phyloP scores from a whole-genome alignment of 1,139 yeast species.

The Yamadazyma sp. region DNA sequence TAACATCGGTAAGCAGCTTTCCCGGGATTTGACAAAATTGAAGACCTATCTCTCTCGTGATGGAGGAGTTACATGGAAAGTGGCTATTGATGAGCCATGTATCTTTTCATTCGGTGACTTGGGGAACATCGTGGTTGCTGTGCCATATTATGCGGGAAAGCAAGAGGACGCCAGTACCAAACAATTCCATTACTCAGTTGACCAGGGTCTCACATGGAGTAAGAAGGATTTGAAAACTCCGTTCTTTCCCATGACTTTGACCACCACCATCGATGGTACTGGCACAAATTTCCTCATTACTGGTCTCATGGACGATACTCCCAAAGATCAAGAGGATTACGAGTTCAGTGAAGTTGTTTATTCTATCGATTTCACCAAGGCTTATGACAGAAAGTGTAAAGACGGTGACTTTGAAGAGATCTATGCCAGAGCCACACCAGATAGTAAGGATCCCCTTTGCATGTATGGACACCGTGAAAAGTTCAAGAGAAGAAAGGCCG shows the following conservation, averaged over 20 bases:
- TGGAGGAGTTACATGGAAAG: conserved; percentile 74
- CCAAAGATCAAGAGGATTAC: conserved; percentile 13
- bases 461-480: conserved; percentile 72
- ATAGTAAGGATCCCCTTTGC: conserved; percentile 57
- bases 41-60: conserved; percentile 70
- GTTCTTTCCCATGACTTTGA: conserved; percentile 45
- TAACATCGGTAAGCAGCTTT: conserved; percentile 40
- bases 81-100: conserved; percentile 55
- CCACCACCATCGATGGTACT: conserved; percentile 75
- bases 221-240: conserved; percentile 48
- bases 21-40: conserved; percentile 23
- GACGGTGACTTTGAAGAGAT: conserved; percentile 67
- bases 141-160: conserved; percentile 34
- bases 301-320: conserved; percentile 38
- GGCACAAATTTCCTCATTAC: conserved; percentile 58
- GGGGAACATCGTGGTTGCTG: conserved; percentile 73
- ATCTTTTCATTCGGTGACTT: conserved; percentile 72
- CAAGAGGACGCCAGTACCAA: conserved; percentile 19
- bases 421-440: conserved; percentile 54
- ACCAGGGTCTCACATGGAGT: conserved; percentile 73
- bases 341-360: conserved; percentile 27
- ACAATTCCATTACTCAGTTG: conserved; percentile 59
- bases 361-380: conserved; percentile 61
- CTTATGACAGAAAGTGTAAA: conserved; percentile 53
- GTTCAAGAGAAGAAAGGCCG: conserved; percentile 66